These are phyloP conservation scores for Colletotrichum sp. DNA, from an alignment of 2,329 filamentous ascomycete genomes.

Conservation along the genomic window DNA sequence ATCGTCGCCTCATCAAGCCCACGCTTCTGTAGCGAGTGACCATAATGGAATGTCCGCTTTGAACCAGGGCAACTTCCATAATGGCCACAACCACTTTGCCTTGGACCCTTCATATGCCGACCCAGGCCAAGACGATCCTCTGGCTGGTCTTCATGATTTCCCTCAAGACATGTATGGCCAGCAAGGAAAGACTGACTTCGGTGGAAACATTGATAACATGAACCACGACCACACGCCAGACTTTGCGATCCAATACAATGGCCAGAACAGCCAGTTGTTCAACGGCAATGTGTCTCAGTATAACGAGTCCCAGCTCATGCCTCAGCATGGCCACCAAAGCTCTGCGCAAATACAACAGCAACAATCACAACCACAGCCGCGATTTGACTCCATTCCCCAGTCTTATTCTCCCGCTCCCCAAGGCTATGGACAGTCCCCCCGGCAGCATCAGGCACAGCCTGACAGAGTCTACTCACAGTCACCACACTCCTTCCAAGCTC, in stretches of 20 bases:
- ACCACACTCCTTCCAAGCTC: slow-evolving; percentile 17
- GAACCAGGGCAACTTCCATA: slow-evolving; percentile 13
- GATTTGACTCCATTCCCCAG: slow-evolving; percentile 18
- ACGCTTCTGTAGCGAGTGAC: slow-evolving; percentile 11
- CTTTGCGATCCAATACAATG: slow-evolving; percentile 37
- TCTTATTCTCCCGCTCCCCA: slow-evolving; percentile 25
- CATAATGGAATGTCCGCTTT: slow-evolving; percentile 6
- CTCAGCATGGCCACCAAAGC: slow-evolving; percentile 36
- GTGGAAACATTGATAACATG: slow-evolving; percentile 31
- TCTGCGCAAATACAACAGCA: slow-evolving; percentile 39
- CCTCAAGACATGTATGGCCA: slow-evolving; percentile 42
- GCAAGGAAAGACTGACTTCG: slow-evolving; percentile 35
- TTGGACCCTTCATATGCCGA: slow-evolving; percentile 30
- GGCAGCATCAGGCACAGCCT: slow-evolving; percentile 21
- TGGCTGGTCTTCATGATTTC: slow-evolving; percentile 41
- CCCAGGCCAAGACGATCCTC: slow-evolving; percentile 38
- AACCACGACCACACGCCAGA: slow-evolving; percentile 35
- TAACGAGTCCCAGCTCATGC: slow-evolving; percentile 36
- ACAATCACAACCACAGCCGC: slow-evolving; percentile 28
- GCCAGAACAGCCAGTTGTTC: slow-evolving; percentile 36
- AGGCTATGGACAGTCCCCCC: slow-evolving; percentile 30
- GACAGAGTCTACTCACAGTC: slow-evolving; percentile 19
- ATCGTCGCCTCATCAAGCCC: slow-evolving; percentile 17
- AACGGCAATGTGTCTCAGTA: slow-evolving; percentile 36
- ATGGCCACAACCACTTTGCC: slow-evolving; percentile 12